phyloP scores from a whole-genome alignment of 2,329 filamentous ascomycete species.

The Stagonosporopsis rhizophila region DNA sequence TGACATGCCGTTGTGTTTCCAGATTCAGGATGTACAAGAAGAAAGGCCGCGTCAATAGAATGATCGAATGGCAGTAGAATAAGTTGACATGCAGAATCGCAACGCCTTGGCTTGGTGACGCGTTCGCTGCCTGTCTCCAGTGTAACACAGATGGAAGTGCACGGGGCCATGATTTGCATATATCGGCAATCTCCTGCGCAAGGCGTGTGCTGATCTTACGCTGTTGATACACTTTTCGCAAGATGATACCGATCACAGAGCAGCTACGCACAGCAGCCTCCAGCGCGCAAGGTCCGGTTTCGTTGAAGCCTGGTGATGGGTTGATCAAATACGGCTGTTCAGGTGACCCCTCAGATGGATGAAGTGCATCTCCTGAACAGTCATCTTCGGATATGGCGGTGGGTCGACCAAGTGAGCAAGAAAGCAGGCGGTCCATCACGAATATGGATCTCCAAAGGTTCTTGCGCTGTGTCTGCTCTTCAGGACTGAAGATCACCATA shows the following conservation, averaged over 20 bases:
- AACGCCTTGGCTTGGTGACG: constrained; percentile 59
- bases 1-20: constrained; percentile 48
- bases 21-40: constrained; percentile 65
- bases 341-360: constrained; percentile 35
- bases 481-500: constrained; percentile 59
- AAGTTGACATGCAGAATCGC: constrained; percentile 69
- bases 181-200: constrained; percentile 64
- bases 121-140: constrained; percentile 57
- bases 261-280: constrained; percentile 65
- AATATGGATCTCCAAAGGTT: constrained; percentile 72
- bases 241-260: constrained; percentile 64
- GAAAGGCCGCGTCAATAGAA: constrained; percentile 70
- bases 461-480: constrained; percentile 58
- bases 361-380: constrained; percentile 60
- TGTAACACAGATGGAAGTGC: constrained; percentile 59
- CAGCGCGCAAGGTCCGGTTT: constrained; percentile 54
- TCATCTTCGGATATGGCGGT: constrained; percentile 68
- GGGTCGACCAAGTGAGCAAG: constrained; percentile 68
- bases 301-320: constrained; percentile 32
- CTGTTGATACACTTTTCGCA: constrained; percentile 67
- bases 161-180: constrained; percentile 61
- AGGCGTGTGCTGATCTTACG: constrained; percentile 64
- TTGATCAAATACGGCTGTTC: constrained; percentile 28
- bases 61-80: constrained; percentile 67
- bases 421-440: constrained; percentile 68